Base-by-base conservation (phyloP, 805 yeast species). In the Blastobotrys peoriensis region DNA sequence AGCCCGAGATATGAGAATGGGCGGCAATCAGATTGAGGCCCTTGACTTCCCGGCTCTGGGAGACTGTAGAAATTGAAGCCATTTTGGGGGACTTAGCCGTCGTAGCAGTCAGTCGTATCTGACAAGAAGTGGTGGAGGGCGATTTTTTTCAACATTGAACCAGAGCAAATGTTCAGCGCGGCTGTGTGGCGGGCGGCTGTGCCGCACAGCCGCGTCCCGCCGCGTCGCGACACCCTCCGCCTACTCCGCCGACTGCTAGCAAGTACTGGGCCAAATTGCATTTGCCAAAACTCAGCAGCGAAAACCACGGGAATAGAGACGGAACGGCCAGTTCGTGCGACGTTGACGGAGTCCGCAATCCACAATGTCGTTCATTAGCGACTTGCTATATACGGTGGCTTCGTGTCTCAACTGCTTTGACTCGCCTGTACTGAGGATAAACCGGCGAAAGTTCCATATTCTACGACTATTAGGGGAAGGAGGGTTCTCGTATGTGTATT, bases 1-100 rank as follows among this genome's bases (percentile, higher is more conserved):
- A 74, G 0, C 98, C 98, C 19, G 93, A 76, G 62, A 93, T 93
- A 66, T 93, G 99, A 4, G 97, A 88, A 65, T 93, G 99, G n/a
- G 98, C 96, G 1, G 98, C 96, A 46, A 88, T 82, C 55, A 88
- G 74, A 41, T 89, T 82, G 45, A 86, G 72, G n/a, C 81, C 78
- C 41, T 77, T 73, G 36, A 73, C 59, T 49, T 77, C 78, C 48
- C 69, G 74, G 40, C 71, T 67, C 41, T 68, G 68, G 27, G 66
- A 60, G 22, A 65, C 60, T 20, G 73, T 66, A 18, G 68, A 53
- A 43, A 66, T 66, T 20, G 68, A 56, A 68, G 63, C 15, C 35
- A 18, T 30, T 16, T n/a, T 10, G 6, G 30, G 30, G 6, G 4
- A 28, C 33, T 28, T n/a, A 8, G 13, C 3, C 16, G 16, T 28